phyloP scores from a whole-genome alignment of 2,329 filamentous ascomycete genomes.

The Diaporthe eres region DNA sequence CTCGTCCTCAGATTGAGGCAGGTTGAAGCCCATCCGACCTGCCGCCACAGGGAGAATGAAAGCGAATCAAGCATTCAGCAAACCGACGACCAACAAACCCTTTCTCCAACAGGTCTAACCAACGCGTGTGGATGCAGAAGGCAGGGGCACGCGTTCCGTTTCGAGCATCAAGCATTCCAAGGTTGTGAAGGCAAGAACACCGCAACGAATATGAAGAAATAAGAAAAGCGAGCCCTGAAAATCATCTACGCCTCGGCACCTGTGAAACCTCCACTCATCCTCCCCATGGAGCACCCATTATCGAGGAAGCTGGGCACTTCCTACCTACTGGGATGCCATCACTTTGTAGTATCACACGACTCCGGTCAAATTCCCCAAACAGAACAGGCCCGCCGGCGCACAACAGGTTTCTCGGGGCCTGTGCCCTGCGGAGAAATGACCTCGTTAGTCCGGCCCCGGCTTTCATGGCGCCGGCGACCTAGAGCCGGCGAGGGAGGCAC shows the following conservation, averaged over 20 bases:
- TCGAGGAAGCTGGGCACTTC: background rate
- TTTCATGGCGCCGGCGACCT: background rate
- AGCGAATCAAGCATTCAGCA: background rate
- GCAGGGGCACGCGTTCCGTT: background rate
- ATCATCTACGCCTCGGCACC: background rate
- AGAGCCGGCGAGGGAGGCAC: background rate
- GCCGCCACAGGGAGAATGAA: background rate
- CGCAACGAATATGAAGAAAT: background rate
- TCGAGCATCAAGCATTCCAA: background rate
- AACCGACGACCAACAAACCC: background rate
- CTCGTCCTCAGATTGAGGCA: too few species aligned
- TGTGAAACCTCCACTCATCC: background rate
- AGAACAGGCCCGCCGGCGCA: too few species aligned
- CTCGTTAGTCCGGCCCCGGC: background rate
- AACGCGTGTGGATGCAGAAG: background rate
- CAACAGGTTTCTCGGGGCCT: background rate
- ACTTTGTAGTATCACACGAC: background rate
- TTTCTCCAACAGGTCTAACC: background rate
- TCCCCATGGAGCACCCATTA: background rate
- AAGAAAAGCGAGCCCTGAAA: too few species aligned
- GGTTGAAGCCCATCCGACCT: background rate
- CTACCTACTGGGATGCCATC: background rate
- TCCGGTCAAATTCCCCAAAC: background rate
- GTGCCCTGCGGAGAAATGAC: background rate
- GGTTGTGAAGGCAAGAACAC: background rate